Percentiles rank a stretch among this genome's conserved stretches.
These are phyloP conservation scores for Bigelowiella natans DNA, from an alignment of 78 protist genomes.

Conservation along the genomic window DNA sequence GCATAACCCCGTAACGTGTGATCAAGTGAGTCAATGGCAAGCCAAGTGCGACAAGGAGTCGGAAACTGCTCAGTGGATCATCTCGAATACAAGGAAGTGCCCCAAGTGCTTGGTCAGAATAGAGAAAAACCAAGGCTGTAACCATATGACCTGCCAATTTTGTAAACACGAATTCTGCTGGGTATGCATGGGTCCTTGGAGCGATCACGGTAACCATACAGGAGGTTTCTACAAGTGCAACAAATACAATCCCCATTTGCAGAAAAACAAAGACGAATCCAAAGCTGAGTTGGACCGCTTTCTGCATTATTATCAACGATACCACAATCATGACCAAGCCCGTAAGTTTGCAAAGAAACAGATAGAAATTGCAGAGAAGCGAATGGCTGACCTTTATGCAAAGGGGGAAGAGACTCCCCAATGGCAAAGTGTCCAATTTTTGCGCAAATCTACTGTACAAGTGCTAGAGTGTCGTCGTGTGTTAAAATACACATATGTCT, in stretches of 20 bases:
- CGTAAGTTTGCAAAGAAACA: constrained; percentile 13
- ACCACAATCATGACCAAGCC: constrained; percentile 41
- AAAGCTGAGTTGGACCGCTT: constrained; percentile 30
- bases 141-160: constrained; percentile 59
- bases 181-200: constrained; percentile 64
- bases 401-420: background rate
- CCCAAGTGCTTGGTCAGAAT: constrained; percentile 58
- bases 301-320: constrained; percentile 52
- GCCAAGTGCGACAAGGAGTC: constrained; percentile 53
- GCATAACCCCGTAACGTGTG: constrained; percentile 43
- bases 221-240: constrained; percentile 59
- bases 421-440: background rate
- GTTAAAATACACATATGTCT: constrained; percentile 58
- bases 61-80: constrained; percentile 66
- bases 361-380: background rate
- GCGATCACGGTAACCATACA: constrained; percentile 42
- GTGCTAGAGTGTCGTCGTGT: constrained; percentile 31
- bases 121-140: constrained; percentile 75
- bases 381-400: constrained; percentile 15
- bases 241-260: constrained; percentile 32
- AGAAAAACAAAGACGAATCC: background rate
- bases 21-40: constrained; percentile 25
- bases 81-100: constrained; percentile 60
- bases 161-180: constrained; percentile 69
- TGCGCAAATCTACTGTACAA: background rate